These are phyloP conservation scores for Heimioporus punctisporus DNA, from an alignment of 1,284 basidiomycete genomes.

Conservation along the genomic window DNA sequence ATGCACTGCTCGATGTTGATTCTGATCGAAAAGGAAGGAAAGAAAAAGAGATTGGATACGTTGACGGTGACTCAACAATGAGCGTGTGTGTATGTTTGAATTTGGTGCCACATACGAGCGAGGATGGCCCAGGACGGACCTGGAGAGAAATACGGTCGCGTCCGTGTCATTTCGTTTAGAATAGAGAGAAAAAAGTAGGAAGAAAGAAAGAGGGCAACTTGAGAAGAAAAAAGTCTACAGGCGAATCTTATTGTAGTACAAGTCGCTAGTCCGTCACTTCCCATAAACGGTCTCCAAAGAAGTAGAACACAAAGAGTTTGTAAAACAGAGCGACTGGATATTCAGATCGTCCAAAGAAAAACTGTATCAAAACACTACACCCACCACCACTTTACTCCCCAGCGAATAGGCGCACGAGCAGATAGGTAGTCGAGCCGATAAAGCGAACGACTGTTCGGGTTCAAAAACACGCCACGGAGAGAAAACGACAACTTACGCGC, in stretches of 20 bases:
- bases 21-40: constrained; percentile 10
- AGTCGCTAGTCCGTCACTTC: too few relatives aligned
- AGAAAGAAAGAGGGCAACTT: too few relatives aligned
- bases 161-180: too few relatives aligned
- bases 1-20: constrained; percentile 17
- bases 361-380: too few relatives aligned
- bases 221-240: too few relatives aligned
- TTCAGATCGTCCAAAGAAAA: constrained; percentile 10
- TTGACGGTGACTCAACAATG: too few relatives aligned
- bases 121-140: constrained; percentile 30
- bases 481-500: constrained; percentile 56
- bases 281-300: neutral
- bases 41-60: too few relatives aligned
- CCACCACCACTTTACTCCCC: constrained; percentile 61
- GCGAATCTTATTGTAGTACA: too few relatives aligned
- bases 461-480: neutral
- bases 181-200: too few relatives aligned
- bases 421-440: constrained; percentile 76
- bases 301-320: too few relatives aligned
- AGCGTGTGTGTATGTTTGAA: neutral
- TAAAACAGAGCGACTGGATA: too few relatives aligned
- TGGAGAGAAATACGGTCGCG: constrained; percentile 12
- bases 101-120: constrained; percentile 19
- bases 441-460: constrained; percentile 72
- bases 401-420: constrained; percentile 81